These are phyloP conservation scores for Russula compacta DNA, from an alignment of 768 basidiomycete genomes.

Conservation along the genomic window DNA sequence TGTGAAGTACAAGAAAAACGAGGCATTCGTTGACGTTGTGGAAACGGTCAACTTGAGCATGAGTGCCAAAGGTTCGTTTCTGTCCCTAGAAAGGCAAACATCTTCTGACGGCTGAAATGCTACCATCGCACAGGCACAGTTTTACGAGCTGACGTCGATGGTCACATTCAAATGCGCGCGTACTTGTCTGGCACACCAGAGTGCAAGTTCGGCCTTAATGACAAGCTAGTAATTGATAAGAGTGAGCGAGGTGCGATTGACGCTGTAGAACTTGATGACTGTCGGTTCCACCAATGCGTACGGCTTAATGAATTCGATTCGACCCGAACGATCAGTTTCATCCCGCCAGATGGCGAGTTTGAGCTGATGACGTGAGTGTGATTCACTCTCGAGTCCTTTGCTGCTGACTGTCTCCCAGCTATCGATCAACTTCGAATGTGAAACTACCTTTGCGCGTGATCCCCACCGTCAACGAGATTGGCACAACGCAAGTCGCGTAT, in stretches of 20 bases:
- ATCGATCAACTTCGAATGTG: slow-evolving; percentile 92
- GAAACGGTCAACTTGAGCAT: slow-evolving; percentile 94
- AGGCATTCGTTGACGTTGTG: slow-evolving; percentile 99
- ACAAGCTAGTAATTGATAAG: slow-evolving; percentile 96
- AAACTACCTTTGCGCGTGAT: slow-evolving; percentile 88
- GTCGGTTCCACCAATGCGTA: slow-evolving; percentile 98
- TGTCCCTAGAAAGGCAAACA: not conserved
- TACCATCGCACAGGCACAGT: slow-evolving; percentile 51
- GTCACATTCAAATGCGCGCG: slow-evolving; percentile 96
- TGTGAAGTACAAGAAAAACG: slow-evolving; percentile 99
- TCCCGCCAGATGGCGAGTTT: slow-evolving; percentile 98
- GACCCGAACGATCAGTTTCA: slow-evolving; percentile 88
- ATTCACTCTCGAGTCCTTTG: not conserved
- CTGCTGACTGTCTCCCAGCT: slow-evolving; percentile 41
- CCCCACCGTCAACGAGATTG: slow-evolving; percentile 87
- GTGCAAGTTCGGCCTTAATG: slow-evolving; percentile 98
- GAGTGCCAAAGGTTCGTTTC: slow-evolving; percentile 80
- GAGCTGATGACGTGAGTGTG: slow-evolving; percentile 83
- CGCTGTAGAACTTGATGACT: slow-evolving; percentile 95
- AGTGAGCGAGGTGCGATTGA: slow-evolving; percentile 47
- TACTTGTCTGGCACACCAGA: slow-evolving; percentile 96
- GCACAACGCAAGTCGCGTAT: slow-evolving; percentile 87
- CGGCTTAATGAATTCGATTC: slow-evolving; percentile 91
- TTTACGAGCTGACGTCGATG: slow-evolving; percentile 94
- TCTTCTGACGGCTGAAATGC: not conserved